These are phyloP conservation scores for Trypanosoma mega DNA, from an alignment of 208 protist genomes.

Conservation along the genomic window DNA sequence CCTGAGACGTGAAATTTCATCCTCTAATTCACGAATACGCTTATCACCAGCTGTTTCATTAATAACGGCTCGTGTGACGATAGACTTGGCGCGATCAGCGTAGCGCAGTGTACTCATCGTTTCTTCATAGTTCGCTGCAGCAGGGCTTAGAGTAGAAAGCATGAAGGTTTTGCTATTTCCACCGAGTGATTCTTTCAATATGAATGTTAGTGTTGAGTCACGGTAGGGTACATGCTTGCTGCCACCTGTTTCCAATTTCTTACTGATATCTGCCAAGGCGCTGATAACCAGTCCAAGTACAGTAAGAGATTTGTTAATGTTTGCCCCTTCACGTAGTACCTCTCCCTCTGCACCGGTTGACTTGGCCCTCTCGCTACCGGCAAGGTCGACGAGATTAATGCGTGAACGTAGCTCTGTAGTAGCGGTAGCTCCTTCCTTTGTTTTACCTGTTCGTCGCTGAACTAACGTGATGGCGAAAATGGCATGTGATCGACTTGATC, in stretches of 20 bases:
- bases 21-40: conserved; percentile 83
- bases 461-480: conserved; percentile 93
- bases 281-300: conserved; percentile 92
- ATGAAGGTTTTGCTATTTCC: conserved; percentile 93
- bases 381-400: conserved; percentile 93
- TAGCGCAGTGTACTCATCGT: conserved; percentile 91
- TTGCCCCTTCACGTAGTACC: conserved; percentile 72
- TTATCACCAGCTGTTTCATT: conserved; percentile 88
- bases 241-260: conserved; percentile 3
- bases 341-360: conserved; percentile 80
- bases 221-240: conserved; percentile 76
- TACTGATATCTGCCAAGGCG: conserved; percentile 63
- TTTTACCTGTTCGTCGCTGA: conserved; percentile 36
- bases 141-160: conserved; percentile 87
- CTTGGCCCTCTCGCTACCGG: conserved; percentile 88
- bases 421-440: conserved; percentile 21
- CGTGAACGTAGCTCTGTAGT: conserved; percentile 61
- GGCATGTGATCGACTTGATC: conserved; percentile 94
- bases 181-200: conserved; percentile 89
- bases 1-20: conserved; percentile 66
- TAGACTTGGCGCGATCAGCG: conserved; percentile 91
- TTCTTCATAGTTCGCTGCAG: conserved; percentile 74
- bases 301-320: conserved; percentile 91
- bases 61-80: conserved; percentile 84
- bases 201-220: conserved; percentile 84